Base-by-base conservation (phyloP, 2,329 filamentous ascomycete genomes). In the Daldinia sp. region DNA sequence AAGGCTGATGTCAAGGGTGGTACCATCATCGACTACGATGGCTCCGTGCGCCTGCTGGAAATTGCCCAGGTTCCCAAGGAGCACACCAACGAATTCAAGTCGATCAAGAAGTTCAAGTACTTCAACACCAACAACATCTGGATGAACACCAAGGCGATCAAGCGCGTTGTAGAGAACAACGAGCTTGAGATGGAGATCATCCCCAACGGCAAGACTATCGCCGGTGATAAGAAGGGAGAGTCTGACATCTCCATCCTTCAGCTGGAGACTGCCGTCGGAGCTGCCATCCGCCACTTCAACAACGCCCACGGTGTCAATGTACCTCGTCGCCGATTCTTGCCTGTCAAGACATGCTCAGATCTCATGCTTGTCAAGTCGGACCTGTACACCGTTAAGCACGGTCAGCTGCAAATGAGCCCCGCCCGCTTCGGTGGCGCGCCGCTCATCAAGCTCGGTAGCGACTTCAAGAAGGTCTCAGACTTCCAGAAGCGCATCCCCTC, bases 91-190 rank as follows among this genome's bases (percentile, higher is more conserved):
- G 96, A 99, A 86, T 99, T 99, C 93, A 99, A 99, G 91, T 98
- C 94, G 55, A 99, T 99, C 88, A 99, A 99, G 92, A 99, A 99
- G 89, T 99, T 99, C 92, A 98, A 97, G 89, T 99, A 99, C 90
- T 99, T 99, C 92, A 99, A 99, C 90, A 99, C 96, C 84, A 99
- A 99, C 92, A 99, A 99, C 89, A 98, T 99, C 85, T 99, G 96
- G 96, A 92, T 99, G 88, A 97, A 97, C 86, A 88, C 98, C 77
- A 91, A 93, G 81, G 96, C 96, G 75, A 92, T 99, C 85, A 98
- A 98, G 92, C 94, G 96, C 69, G 94, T 99, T 61, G 96, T 99
- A 6, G 96, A 98, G 89, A 94, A 97, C 83, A 93, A 97, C 81
- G 95, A 98, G 87, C 91, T 99, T 61, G 93, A 94, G 84, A 97